Evolutionary conservation across 106 monocot species (phyloP), one percentile per base, ranked within the genome.

Genomic region (Amphibolis antarctica): DNA sequence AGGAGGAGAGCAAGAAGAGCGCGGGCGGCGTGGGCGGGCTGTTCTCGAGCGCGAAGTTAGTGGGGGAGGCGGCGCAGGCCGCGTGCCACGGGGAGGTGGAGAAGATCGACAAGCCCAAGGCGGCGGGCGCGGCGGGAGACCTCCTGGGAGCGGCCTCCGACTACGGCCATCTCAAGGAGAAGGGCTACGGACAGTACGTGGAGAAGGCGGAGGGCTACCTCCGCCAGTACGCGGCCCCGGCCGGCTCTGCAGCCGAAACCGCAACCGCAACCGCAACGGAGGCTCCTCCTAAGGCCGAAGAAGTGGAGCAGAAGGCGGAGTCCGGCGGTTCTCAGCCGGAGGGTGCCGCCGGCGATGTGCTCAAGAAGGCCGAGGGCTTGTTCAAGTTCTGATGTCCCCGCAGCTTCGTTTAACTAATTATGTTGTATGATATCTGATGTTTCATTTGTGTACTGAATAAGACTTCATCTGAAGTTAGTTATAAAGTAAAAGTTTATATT

Each of bases 181-280:
- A 70, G 76, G 61, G 66, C 12, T 67, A 59, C 12, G 86, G 82
- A 19, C 45, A 64, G 54, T 82, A 86, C 46, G 65, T 82, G 1
- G 74, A 77, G 44, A 77, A 86, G 51, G 86, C 82, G 7, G 86
- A 86, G 72, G 64, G 17, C 9, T 80, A 80, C 45, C 78, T 83
- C 65, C 68, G 78, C 15, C 29, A 69, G 15, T 78, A 78, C 24
- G 28, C 26, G 56, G 9, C 3, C 4, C 10, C 24, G 10, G 10
- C 24, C 10, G 24, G 36, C 36, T 36, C 36, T 7, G n/a, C n/a
- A n/a, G 7, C 56, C 56, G 28, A 19, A 19, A 53, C 56, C 13
- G 10, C 56, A 1, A 36, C 56, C 56, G 28, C 53, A 19, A 53
- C 56, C 13, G 10, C 56, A 1, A 13, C 56, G 0, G 24, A 12